These are phyloP conservation scores for Trichothecium sympodiale DNA, from an alignment of 2,329 filamentous ascomycete species.

Conservation along the genomic window DNA sequence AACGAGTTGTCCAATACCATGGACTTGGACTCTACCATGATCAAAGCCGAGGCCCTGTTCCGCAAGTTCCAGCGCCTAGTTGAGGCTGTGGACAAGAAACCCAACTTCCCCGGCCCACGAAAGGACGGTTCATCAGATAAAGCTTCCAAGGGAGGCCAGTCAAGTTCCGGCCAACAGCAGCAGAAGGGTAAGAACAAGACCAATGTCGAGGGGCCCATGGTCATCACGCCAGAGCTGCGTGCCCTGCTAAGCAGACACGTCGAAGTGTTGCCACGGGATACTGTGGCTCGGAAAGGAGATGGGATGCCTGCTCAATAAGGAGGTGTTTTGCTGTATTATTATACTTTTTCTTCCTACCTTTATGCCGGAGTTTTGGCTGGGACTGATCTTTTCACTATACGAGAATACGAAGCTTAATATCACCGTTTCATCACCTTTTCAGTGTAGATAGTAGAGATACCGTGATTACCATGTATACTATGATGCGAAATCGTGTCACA, in stretches of 20 bases:
- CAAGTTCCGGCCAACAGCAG: constrained; percentile 1
- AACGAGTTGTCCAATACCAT: constrained; percentile 93
- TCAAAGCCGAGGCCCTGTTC: constrained; percentile 83
- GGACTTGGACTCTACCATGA: constrained; percentile 75
- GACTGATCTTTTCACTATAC: no score
- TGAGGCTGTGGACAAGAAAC: constrained; percentile 84
- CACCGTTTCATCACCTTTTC: no score
- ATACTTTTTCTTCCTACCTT: no score
- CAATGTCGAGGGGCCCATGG: constrained; percentile 22
- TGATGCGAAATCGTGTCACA: constrained; percentile 2
- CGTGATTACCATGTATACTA: background rate
- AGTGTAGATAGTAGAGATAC: no score
- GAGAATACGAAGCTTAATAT: no score
- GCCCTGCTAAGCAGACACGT: constrained; percentile 39
- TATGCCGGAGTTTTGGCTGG: no score
- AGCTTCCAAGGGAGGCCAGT: constrained; percentile 6
- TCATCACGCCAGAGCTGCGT: constrained; percentile 47
- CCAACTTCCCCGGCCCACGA: constrained; percentile 59
- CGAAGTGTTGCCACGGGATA: constrained; percentile 28
- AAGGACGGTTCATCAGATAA: constrained; percentile 9
- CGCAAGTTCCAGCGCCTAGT: constrained; percentile 78
- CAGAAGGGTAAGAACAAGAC: constrained; percentile 23
- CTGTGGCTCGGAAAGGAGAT: constrained; percentile 22
- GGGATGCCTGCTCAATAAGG: constrained; percentile 20
- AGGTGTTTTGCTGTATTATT: background rate